Evolutionary conservation across 345 rosid species (phyloP).

Genomic region (Hirschfeldia incana): DNA sequence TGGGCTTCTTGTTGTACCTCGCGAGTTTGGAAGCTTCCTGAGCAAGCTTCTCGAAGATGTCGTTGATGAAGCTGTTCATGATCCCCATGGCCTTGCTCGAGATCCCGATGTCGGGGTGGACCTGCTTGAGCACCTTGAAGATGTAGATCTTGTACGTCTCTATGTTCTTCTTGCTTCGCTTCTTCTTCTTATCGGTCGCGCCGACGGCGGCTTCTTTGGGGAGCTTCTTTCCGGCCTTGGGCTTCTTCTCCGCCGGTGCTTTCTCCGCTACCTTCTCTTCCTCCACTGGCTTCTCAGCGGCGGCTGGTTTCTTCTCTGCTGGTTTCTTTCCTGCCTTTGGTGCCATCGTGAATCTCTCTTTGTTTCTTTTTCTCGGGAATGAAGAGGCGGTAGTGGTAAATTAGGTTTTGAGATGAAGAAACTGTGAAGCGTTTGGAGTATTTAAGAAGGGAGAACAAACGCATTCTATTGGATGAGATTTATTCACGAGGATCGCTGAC

Average conservation of each 20-base stretch:
- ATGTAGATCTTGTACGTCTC: slow-evolving; percentile 68
- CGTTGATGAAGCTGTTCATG: slow-evolving; percentile 74
- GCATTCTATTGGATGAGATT: slow-evolving; percentile 2
- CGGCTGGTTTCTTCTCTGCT: slow-evolving; percentile 76
- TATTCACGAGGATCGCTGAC: slow-evolving; percentile 11
- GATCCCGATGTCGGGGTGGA: slow-evolving; percentile 60
- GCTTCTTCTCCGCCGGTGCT: slow-evolving; percentile 77
- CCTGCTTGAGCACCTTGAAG: slow-evolving; percentile 64
- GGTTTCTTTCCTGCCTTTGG: slow-evolving; percentile 53
- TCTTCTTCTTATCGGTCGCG: slow-evolving; percentile 52
- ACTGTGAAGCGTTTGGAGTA: background rate
- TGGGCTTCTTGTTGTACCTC: slow-evolving; percentile 79
- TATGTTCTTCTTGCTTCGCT: too few relatives aligned
- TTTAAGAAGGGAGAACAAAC: background rate
- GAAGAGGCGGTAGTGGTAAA: background rate
- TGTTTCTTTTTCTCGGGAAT: background rate
- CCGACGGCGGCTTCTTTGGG: slow-evolving; percentile 69
- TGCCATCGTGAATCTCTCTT: slow-evolving; percentile 12
- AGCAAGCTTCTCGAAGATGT: slow-evolving; percentile 71
- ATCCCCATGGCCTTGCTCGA: slow-evolving; percentile 75
- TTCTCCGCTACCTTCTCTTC: slow-evolving; percentile 54
- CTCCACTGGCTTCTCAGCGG: slow-evolving; percentile 57
- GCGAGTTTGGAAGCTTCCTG: slow-evolving; percentile 75
- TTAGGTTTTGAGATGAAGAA: background rate
- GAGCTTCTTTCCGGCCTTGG: slow-evolving; percentile 77